Evolutionary conservation across 2,329 filamentous ascomycete genomes (phyloP).

Genomic region (Pestalotiopsis sp.): DNA sequence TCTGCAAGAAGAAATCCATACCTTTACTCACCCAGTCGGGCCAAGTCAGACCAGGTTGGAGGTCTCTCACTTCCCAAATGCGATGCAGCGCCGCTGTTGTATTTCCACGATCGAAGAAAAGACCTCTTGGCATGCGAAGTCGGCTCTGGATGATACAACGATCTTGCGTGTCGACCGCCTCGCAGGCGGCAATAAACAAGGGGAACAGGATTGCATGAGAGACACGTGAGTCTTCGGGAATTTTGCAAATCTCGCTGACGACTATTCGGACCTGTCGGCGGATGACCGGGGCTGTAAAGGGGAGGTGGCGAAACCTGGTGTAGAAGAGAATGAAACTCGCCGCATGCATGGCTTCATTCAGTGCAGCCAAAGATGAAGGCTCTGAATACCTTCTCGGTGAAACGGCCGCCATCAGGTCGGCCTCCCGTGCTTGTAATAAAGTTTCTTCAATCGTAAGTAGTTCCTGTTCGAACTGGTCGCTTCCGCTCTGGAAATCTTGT

Average conservation of each 20-base stretch:
- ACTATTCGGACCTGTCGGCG: not conserved
- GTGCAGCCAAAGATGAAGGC: not conserved
- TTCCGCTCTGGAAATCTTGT: not conserved
- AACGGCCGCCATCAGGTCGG: not conserved
- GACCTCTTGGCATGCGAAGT: not conserved
- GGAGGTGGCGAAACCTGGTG: not conserved
- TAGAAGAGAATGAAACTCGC: not conserved
- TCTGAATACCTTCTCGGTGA: not conserved
- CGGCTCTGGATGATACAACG: not conserved
- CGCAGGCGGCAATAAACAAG: not conserved
- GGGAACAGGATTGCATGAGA: not conserved
- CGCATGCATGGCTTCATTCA: not conserved
- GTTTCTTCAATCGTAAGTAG: not conserved
- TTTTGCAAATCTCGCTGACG: not conserved
- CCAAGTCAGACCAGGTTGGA: not conserved
- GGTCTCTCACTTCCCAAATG: not conserved
- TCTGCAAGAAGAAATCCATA: not conserved
- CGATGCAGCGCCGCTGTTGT: not conserved
- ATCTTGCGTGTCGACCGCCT: not conserved
- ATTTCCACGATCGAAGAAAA: not conserved
- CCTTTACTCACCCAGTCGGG: not conserved
- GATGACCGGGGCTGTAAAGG: not conserved
- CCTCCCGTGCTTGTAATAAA: not conserved
- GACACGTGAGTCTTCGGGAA: not conserved
- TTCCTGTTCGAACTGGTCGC: not conserved